Percentiles rank a stretch among this genome's conserved stretches.
These are phyloP conservation scores for Fusarium sarcochroum DNA, from an alignment of 2,329 filamentous ascomycete genomes.

Conservation along the genomic window DNA sequence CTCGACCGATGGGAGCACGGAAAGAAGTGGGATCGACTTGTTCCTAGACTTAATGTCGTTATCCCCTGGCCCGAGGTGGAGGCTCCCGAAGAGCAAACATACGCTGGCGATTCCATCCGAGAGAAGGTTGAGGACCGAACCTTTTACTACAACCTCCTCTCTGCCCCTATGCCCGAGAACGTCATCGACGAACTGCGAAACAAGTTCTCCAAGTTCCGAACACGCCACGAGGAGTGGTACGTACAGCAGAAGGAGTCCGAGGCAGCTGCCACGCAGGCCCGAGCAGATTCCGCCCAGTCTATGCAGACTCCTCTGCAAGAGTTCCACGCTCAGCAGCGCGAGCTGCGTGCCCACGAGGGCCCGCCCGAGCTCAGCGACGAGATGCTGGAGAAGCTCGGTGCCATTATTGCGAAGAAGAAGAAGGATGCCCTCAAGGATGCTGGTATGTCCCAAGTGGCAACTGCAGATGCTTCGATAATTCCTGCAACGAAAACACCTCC, in stretches of 20 bases:
- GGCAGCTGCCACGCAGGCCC: constrained; percentile 61
- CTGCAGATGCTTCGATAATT: constrained; percentile 37
- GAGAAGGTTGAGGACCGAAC: constrained; percentile 81
- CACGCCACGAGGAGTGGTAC: constrained; percentile 82
- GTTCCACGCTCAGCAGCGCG: constrained; percentile 68
- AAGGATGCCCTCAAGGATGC: constrained; percentile 57
- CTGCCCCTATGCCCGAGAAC: constrained; percentile 81
- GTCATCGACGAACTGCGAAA: constrained; percentile 89
- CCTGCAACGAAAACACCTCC: constrained; percentile 36
- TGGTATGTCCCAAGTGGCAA: constrained; percentile 53
- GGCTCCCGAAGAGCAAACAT: constrained; percentile 65
- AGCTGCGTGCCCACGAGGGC: constrained; percentile 65
- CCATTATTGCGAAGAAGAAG: constrained; percentile 71
- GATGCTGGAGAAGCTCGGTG: constrained; percentile 74
- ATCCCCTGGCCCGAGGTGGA: constrained; percentile 82
- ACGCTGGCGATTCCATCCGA: constrained; percentile 79
- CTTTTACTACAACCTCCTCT: constrained; percentile 82
- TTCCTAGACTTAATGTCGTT: constrained; percentile 78
- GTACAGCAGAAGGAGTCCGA: constrained; percentile 74
- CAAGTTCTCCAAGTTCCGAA: constrained; percentile 86
- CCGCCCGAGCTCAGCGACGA: constrained; percentile 69
- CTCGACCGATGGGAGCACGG: constrained; percentile 58
- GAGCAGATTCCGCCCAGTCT: constrained; percentile 48
- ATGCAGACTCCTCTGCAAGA: constrained; percentile 72
- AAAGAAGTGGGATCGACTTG: constrained; percentile 67